These are phyloP conservation scores for Ceratobasidium sp. DNA, from an alignment of 1,284 basidiomycete genomes.

Conservation along the genomic window DNA sequence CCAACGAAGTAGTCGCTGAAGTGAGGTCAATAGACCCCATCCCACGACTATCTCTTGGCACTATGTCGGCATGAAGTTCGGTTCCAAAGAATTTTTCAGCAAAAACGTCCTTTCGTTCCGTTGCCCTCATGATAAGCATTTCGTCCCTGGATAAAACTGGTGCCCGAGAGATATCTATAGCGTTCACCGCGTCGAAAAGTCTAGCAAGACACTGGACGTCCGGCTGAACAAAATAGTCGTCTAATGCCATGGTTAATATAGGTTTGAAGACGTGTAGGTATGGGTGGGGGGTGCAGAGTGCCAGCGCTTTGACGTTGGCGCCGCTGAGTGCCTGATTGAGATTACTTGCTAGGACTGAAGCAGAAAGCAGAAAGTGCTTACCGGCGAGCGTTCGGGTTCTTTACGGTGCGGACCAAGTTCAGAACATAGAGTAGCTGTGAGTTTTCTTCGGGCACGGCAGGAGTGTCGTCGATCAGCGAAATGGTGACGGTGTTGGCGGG, in stretches of 20 bases:
- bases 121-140: conserved; percentile 87
- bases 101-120: conserved; percentile 92
- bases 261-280: conserved; percentile 99
- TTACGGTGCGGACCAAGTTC: conserved; percentile 95
- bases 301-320: conserved; percentile 83
- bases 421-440: conserved; percentile 88
- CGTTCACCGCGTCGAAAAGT: conserved; percentile 92
- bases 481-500: conserved; percentile 78
- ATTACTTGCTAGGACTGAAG: conserved; percentile 29
- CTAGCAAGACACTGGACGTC: conserved; percentile 88
- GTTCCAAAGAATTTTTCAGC: conserved; percentile 71
- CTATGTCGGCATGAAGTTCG: conserved; percentile 33
- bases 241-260: conserved; percentile 90
- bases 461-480: conserved; percentile 61
- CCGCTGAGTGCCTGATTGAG: conserved; percentile 37
- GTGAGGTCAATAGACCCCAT: conserved; percentile 16
- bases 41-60: conserved; percentile 17
- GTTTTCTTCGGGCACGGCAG: conserved; percentile 47
- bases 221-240: conserved; percentile 92
- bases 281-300: conserved; percentile 93
- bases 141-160: conserved; percentile 83
- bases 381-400: conserved; percentile 88
- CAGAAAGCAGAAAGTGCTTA: conserved; percentile 56
- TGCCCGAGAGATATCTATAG: conserved; percentile 84
- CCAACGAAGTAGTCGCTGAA: conserved; percentile 21